Conservation (phyloP, 139 green algal species). For the Zygnema cylindricum region DNA sequence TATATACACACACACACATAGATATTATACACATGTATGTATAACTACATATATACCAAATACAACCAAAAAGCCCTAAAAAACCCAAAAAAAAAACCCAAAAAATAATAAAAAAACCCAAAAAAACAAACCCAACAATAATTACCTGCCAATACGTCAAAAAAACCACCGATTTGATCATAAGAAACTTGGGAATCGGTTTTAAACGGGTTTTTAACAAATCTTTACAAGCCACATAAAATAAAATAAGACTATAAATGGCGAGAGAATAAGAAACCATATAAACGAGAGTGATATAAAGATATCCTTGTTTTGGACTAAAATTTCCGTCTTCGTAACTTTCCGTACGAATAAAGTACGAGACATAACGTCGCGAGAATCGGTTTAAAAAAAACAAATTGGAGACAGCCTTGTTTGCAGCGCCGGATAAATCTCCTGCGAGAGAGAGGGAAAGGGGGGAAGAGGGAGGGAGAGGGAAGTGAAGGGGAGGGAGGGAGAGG, state of each 20-base stretch:
- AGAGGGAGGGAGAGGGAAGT: too few species aligned
- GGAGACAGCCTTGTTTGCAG: conserved; percentile 81
- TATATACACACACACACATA: too few species aligned
- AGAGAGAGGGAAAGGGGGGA: too few species aligned
- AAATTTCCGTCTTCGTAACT: conserved; percentile 86
- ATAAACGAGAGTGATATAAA: conserved; percentile 82
- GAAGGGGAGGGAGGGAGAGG: too few species aligned
- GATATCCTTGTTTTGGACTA: conserved; percentile 49
- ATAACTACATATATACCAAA: too few species aligned
- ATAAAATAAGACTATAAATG: conserved; percentile 90
- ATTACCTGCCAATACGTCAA: conserved; percentile 88
- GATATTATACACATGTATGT: too few species aligned
- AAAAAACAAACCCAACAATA: not conserved
- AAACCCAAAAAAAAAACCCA: too few species aligned
- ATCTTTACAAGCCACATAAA: conserved; percentile 92
- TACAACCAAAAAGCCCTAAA: too few species aligned
- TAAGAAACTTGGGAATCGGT: conserved; percentile 91
- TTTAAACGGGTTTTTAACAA: conserved; percentile 90
- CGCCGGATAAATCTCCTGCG: conserved; percentile 67
- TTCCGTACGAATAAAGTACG: conserved; percentile 75
- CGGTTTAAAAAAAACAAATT: conserved; percentile 97
- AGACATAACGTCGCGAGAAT: conserved; percentile 83
- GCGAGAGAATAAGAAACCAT: conserved; percentile 91
- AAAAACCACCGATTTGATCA: conserved; percentile 97
- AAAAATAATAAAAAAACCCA: too few species aligned